Evolutionary conservation across 495 filamentous ascomycete genomes (phyloP).

Genomic region (Aspergillus steynii): DNA sequence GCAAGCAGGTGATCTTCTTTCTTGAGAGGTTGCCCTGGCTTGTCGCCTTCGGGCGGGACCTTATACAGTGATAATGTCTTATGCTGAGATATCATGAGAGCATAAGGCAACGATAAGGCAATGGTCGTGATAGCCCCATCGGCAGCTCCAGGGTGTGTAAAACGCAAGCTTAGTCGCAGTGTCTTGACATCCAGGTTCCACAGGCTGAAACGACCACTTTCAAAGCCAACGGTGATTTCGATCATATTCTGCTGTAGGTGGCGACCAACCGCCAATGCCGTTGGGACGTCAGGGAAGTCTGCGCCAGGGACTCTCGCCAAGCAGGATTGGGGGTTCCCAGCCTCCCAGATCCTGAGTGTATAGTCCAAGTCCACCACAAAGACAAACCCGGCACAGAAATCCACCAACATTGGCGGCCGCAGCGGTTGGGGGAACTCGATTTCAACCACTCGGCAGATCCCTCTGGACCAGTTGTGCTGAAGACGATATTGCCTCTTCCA

Average conservation of each 20-base stretch:
- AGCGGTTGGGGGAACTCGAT: constrained; percentile 62
- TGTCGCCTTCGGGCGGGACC: constrained; percentile 37
- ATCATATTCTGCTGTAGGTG: constrained; percentile 28
- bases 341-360: constrained; percentile 77
- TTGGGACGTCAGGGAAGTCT: constrained; percentile 48
- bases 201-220: constrained; percentile 70
- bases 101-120: constrained; percentile 71
- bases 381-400: constrained; percentile 71
- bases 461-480: constrained; percentile 87
- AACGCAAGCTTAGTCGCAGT: constrained; percentile 45
- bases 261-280: constrained; percentile 64
- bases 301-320: constrained; percentile 25
- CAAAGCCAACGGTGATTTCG: constrained; percentile 69
- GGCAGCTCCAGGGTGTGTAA: constrained; percentile 52
- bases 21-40: constrained; percentile 10
- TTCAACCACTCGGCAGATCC: constrained; percentile 77
- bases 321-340: constrained; percentile 53
- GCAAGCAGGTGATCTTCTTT: constrained; percentile 62
- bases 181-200: constrained; percentile 58
- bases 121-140: constrained; percentile 73
- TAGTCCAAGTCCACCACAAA: constrained; percentile 70
- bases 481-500: constrained; percentile 94
- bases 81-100: constrained; percentile 72
- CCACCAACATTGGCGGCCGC: constrained; percentile 63
- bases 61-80: constrained; percentile 75